Evolutionary conservation across 345 rosid species (phyloP).

Genomic region (Eucalyptus leucophloia): DNA sequence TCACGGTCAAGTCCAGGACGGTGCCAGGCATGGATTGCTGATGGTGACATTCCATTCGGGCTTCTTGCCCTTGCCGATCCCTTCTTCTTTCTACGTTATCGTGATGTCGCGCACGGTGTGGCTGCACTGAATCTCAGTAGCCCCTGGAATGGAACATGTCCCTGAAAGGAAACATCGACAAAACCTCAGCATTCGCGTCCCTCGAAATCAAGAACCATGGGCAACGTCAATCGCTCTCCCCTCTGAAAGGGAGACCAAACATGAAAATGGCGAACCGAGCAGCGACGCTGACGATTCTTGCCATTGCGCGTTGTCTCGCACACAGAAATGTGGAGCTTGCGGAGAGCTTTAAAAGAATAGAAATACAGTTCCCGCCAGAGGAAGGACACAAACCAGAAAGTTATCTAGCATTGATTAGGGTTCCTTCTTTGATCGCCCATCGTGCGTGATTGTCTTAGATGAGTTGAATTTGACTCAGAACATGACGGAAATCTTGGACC

Average conservation of each 20-base stretch:
- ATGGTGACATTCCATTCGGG: background rate
- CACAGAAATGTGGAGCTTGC: background rate
- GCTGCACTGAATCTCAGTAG: background rate
- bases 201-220: background rate
- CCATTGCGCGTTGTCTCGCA: background rate
- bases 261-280: background rate
- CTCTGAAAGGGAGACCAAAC: background rate
- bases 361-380: background rate
- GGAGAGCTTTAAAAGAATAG: background rate
- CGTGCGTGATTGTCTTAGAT: background rate
- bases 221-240: background rate
- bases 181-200: background rate
- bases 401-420: background rate
- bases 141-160: background rate
- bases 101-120: background rate
- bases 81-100: background rate
- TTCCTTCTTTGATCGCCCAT: background rate
- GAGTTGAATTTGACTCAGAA: background rate
- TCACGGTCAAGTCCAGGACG: background rate
- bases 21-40: background rate
- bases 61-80: background rate
- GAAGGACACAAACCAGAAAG: background rate
- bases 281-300: background rate
- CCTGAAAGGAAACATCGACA: background rate
- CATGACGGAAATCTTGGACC: background rate